Evolutionary conservation across 495 filamentous ascomycete species (phyloP), one percentile per base, ranked within the genome.

Genomic region (Penicillium coffeae): DNA sequence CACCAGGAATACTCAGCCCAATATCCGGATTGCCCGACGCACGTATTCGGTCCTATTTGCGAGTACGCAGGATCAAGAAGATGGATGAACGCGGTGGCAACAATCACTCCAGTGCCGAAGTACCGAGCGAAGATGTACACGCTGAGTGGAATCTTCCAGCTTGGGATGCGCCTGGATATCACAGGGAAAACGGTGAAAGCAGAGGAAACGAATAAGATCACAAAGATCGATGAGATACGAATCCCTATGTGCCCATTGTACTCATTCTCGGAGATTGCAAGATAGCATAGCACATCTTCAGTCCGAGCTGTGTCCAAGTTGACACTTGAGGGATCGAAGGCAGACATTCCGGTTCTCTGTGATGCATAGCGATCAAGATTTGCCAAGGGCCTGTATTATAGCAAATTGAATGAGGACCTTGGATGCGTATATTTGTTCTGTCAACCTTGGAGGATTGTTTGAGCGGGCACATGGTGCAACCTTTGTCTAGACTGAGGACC

Each of bases 71-170:
- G 76, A 40, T 77, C 77, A 1, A 81, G 69, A 0, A 79, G 68
- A 39, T 66, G 62, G 9, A 71, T 59, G 36, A 89, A 91, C 3
- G 88, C 85, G 3, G 84, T 89, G 6, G 81, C 81, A 6, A 87
- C 69, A 50, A 86, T 87, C 46, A 87, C 84, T 4, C 84, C 84
- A 0, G 81, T 80, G 14, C 85, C 85, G 48, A 88, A 84, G 54
- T 85, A 86, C 45, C 83, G 81, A 4, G 81, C 81, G 40, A 89
- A 73, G 55, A 90, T 85, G 63, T 88, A 90, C 8, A 77, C 78
- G 37, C 70, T 71, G 38, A 73, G 68, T 1, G 84, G 86, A 0
- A 88, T 71, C 15, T 69, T 80, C 52, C 86, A 54, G 1, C 71
- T 64, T 13, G 69, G 69, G 13, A 78, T 55, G 32, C 79, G 68